Evolutionary conservation across 1,284 basidiomycete species (phyloP), one percentile per base, ranked within the genome.

Genomic region (Rugiboletus extremiorientalis): DNA sequence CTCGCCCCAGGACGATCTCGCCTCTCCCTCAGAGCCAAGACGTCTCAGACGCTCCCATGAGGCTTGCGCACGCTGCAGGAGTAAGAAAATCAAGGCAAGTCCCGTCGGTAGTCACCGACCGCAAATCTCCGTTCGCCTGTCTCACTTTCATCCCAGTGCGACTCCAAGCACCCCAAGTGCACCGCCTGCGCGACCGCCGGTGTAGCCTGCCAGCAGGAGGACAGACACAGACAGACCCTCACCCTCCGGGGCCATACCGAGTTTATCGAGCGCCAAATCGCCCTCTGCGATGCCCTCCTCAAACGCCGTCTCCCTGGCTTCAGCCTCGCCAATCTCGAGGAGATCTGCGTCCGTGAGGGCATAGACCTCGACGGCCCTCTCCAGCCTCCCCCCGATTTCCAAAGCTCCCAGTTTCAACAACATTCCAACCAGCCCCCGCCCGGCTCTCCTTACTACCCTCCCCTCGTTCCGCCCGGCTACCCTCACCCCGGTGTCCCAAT

Each of bases 81-180:
- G 86, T 77, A 92, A 92, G 83, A 91, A 92, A 86, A 92, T 91
- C 77, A 92, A 92, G 88, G 91, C 86, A 88, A 85, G 88, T 88
- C 81, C 85, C 84, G 86, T 81, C 88, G 88, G 88, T 81, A 81
- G 80, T 82, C 81, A 83, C 86, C 87, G 86, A 84, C 87, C 84
- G 85, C 85, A 89, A 88, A 81, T 85, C 82, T 86, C 88, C 84
- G 76, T 71, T 71, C 67, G 63, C 65, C 65, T 69, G 63, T 65
- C 60, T 65, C 46, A 69, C 70, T 70, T 64, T 60, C 59, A 63
- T 70, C 64, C 69, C 70, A 92, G 91, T 92, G 90, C 81, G 90
- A 92, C 75, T 91, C 90, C 12, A 92, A 91, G 71, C 89, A 91
- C 72, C 90, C 90, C 43, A 77, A 86, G 72, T 92, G 90, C 68